Base-by-base conservation (phyloP, 768 basidiomycete genomes). In the Kwoniella dendrophila region DNA sequence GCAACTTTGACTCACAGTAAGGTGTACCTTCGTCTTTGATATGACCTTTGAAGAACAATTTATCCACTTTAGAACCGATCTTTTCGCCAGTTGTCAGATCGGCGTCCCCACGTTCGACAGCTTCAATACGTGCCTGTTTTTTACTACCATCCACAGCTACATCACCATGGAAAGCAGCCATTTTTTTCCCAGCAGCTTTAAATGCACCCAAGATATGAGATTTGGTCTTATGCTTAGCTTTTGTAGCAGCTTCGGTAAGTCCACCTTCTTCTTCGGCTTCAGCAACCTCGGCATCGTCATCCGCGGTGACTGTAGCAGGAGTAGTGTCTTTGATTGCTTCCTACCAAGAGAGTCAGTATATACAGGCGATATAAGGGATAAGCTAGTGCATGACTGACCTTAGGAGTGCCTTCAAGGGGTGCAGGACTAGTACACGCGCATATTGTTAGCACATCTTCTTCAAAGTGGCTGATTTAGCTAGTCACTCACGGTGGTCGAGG, bases 81-180 rank as follows among this genome's bases (percentile, higher is more conserved):
- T 77, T 52, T 27, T 62, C 62, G 29, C 45, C 64, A 20, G 63
- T 38, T 53, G 60, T 62, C 51, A 58, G 56, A 10, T 57, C 48
- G 24, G 3, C 36, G 6, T 54, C 41, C 20, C 33, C 34, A n/a
- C 49, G 56, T 10, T 56, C 40, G 27, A 48, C n/a, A 32, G 55
- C 62, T 33, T 63, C 44, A 45, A 44, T 14, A 70, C 77, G 56
- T 43, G 77, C 79, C 67, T 75, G 71, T 65, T 77, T 73, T 64
- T 66, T 70, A 10, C 66, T 65, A 6, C 78, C 80, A 57, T 80
- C 78, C 40, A 81, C 74, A 24, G 75, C 70, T 10, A 81, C 81
- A 63, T 80, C 79, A 0, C 77, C 80, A 4, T 73, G 56, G 69
- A 81, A 78, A 27, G 68, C 73, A 0, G 81, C 81, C 44, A 76